Evolutionary conservation across 441 rosid species (phyloP).

Genomic region (Adansonia madagascariensis): DNA sequence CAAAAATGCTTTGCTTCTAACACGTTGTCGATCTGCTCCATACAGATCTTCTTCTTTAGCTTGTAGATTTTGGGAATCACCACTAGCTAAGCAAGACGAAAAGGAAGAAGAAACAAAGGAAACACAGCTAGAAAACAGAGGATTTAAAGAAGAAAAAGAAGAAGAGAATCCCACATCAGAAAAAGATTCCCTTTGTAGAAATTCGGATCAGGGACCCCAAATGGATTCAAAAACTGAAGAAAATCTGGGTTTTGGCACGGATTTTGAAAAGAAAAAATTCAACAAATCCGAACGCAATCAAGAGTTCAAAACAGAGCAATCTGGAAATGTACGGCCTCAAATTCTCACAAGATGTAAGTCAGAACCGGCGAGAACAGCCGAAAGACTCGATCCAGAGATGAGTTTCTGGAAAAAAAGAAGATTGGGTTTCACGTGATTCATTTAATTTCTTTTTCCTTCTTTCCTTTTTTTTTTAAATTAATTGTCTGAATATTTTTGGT

Average conservation of each 20-base stretch:
- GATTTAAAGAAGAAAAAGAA: constrained; percentile 24
- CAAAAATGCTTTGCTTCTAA: constrained; percentile 62
- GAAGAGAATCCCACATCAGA: constrained; percentile 32
- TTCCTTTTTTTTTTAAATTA: neutral
- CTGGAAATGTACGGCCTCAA: constrained; percentile 34
- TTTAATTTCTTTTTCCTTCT: constrained; percentile 12
- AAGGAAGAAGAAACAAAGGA: constrained; percentile 32
- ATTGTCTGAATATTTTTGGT: constrained; percentile 21
- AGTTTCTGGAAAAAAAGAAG: constrained; percentile 54
- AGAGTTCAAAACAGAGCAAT: constrained; percentile 30
- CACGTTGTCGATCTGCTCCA: constrained; percentile 88
- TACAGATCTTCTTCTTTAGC: constrained; percentile 81
- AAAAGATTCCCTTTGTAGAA: constrained; percentile 36
- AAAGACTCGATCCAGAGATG: constrained; percentile 49
- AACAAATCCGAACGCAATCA: constrained; percentile 25
- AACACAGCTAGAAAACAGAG: constrained; percentile 28
- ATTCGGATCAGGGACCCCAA: constrained; percentile 33
- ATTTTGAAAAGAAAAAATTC: constrained; percentile 30
- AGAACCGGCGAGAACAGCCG: constrained; percentile 76
- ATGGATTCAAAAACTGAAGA: constrained; percentile 40
- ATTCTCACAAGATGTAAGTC: constrained; percentile 73
- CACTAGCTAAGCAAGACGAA: constrained; percentile 41
- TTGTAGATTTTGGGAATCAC: constrained; percentile 76
- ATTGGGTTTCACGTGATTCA: constrained; percentile 62
- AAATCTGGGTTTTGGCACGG: constrained; percentile 29